Evolutionary conservation across 495 filamentous ascomycete genomes (phyloP).

Genomic region (Penicillium coprophilum): DNA sequence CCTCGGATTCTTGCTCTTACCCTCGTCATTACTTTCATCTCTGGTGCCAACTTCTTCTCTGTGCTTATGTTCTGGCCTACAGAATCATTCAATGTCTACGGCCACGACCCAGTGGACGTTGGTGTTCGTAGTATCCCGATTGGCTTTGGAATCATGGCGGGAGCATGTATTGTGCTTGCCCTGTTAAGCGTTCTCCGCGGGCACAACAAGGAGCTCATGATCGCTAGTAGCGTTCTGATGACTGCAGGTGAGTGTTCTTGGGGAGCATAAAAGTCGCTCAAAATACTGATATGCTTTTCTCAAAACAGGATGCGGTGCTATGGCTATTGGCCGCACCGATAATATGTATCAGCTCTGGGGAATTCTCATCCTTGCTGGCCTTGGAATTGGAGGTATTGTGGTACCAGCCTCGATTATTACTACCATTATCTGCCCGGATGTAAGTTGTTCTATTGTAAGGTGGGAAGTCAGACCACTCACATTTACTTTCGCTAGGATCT

Average conservation of each 20-base stretch:
- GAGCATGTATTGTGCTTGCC: slow-evolving; percentile 61
- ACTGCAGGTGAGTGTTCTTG: slow-evolving; percentile 53
- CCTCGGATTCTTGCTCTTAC: slow-evolving; percentile 63
- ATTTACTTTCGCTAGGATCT: slow-evolving; percentile 46
- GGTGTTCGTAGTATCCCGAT: slow-evolving; percentile 66
- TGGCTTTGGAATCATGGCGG: slow-evolving; percentile 61
- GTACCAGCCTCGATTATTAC: slow-evolving; percentile 70
- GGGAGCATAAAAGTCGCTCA: no score
- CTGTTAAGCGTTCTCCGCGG: slow-evolving; percentile 61
- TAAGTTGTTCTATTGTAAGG: slow-evolving; percentile 17
- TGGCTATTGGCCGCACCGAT: slow-evolving; percentile 56
- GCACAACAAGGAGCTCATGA: slow-evolving; percentile 62
- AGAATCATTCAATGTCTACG: slow-evolving; percentile 72
- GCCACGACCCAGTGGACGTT: slow-evolving; percentile 65
- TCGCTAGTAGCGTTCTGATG: slow-evolving; percentile 63
- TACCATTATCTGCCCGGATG: slow-evolving; percentile 69
- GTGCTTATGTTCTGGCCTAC: slow-evolving; percentile 74
- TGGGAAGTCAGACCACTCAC: not conserved
- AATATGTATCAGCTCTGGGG: slow-evolving; percentile 63
- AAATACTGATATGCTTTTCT: slow-evolving; percentile 4
- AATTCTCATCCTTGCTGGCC: slow-evolving; percentile 60
- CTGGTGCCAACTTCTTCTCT: slow-evolving; percentile 73
- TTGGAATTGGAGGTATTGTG: slow-evolving; percentile 73
- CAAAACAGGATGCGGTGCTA: slow-evolving; percentile 55
- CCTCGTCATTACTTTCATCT: slow-evolving; percentile 70